Percentiles rank a stretch among this genome's conserved stretches.
Evolutionary conservation across 2,329 filamentous ascomycete species (phyloP).

Genomic region (Fusarium vanettenii): DNA sequence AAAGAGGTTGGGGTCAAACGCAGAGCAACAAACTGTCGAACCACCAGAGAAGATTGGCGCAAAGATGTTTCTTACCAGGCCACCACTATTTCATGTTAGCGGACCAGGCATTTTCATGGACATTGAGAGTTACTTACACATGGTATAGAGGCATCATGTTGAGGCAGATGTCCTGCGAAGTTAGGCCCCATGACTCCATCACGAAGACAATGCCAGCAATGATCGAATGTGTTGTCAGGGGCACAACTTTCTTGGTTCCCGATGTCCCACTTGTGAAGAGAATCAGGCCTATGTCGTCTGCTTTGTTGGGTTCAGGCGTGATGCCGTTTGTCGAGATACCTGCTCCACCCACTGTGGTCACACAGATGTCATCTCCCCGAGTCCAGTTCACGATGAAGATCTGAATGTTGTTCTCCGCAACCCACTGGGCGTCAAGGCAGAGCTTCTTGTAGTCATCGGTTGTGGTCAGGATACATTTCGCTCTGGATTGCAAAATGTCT

Average conservation of each 20-base stretch:
- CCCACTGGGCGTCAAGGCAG: slow-evolving; percentile 48
- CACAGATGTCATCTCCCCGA: slow-evolving; percentile 50
- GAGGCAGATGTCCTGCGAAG: slow-evolving; percentile 59
- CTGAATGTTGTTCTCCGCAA: slow-evolving; percentile 48
- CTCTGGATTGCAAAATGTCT: slow-evolving; percentile 61
- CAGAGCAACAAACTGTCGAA: slow-evolving; percentile 64
- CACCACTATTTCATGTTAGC: slow-evolving; percentile 53
- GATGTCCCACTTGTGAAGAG: slow-evolving; percentile 69
- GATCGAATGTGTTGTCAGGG: slow-evolving; percentile 62
- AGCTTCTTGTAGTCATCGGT: slow-evolving; percentile 54
- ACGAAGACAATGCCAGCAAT: slow-evolving; percentile 63
- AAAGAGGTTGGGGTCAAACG: slow-evolving; percentile 66
- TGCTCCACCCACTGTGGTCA: slow-evolving; percentile 37
- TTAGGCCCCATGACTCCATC: slow-evolving; percentile 64
- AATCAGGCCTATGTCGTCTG: slow-evolving; percentile 61
- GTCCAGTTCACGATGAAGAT: slow-evolving; percentile 54
- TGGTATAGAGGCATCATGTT: slow-evolving; percentile 72
- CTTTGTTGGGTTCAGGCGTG: slow-evolving; percentile 50
- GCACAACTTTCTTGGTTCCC: slow-evolving; percentile 69
- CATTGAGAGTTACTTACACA: slow-evolving; percentile 53
- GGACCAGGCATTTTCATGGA: not conserved
- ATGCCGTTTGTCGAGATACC: slow-evolving; percentile 1
- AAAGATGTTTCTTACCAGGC: slow-evolving; percentile 65
- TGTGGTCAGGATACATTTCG: slow-evolving; percentile 59
- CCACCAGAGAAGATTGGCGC: slow-evolving; percentile 65